Evolutionary conservation across 1,139 yeast genomes (phyloP).

Genomic region (Blastobotrys apis): DNA sequence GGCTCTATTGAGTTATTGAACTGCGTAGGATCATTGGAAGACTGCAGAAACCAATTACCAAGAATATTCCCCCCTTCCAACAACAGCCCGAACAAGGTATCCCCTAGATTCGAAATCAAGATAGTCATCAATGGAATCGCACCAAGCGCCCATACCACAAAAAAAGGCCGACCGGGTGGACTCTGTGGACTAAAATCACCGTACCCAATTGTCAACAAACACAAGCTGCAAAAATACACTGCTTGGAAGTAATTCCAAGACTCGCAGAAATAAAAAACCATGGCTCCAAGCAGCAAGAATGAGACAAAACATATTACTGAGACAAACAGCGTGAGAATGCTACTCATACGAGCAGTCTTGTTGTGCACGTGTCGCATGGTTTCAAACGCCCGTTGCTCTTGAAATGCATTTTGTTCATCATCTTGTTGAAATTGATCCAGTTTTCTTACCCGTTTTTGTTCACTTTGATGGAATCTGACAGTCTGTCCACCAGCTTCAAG

Average conservation of each 20-base stretch:
- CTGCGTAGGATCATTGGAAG: neutral
- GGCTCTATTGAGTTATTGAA: neutral
- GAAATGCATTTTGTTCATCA: constrained; percentile 21
- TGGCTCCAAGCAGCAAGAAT: constrained; percentile 71
- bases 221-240: constrained; percentile 68
- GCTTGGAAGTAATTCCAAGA: constrained; percentile 66
- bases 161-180: constrained; percentile 65
- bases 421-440: neutral
- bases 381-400: constrained; percentile 44
- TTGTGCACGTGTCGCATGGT: constrained; percentile 49
- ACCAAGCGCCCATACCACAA: constrained; percentile 70
- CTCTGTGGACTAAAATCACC: constrained; percentile 67
- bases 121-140: constrained; percentile 89
- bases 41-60: constrained; percentile 9
- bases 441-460: constrained; percentile 19
- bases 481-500: constrained; percentile 58
- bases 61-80: constrained; percentile 11
- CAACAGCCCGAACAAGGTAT: constrained; percentile 42
- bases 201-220: constrained; percentile 78
- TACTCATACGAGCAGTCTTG: constrained; percentile 36
- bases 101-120: constrained; percentile 68
- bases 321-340: constrained; percentile 36
- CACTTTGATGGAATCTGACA: constrained; percentile 26
- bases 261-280: constrained; percentile 47
- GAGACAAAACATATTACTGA: constrained; percentile 47